phyloP scores from a whole-genome alignment of 768 basidiomycete species.

The Saitozyma podzolica region DNA sequence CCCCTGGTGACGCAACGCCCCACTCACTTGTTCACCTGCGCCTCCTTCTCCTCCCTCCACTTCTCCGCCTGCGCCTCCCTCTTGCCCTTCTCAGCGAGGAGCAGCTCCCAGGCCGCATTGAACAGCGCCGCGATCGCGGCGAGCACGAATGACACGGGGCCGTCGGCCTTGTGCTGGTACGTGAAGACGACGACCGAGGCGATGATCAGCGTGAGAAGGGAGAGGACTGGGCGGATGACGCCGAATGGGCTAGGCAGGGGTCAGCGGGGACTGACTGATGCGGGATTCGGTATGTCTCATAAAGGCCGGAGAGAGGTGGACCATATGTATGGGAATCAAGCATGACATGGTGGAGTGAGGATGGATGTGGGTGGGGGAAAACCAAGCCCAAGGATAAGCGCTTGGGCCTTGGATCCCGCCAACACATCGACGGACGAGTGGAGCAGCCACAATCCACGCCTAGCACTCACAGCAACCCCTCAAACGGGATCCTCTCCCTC shows the following conservation, averaged over 20 bases:
- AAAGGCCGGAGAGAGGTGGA: too few relatives aligned
- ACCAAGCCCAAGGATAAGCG: too few relatives aligned
- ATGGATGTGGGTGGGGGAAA: too few relatives aligned
- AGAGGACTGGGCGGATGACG: slow-evolving; percentile 26
- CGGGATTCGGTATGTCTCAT: too few relatives aligned
- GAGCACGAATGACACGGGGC: slow-evolving; percentile 10
- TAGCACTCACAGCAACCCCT: slow-evolving; percentile 26
- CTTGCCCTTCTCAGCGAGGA: slow-evolving; percentile 12
- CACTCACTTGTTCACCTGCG: slow-evolving; percentile 11
- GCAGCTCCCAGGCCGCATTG: slow-evolving; percentile 14
- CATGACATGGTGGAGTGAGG: too few relatives aligned
- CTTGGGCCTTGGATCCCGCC: too few relatives aligned
- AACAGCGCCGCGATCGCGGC: slow-evolving; percentile 24
- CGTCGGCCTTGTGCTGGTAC: slow-evolving; percentile 19
- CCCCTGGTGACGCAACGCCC: too few relatives aligned
- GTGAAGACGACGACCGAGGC: slow-evolving; percentile 22
- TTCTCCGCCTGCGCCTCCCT: slow-evolving; percentile 20
- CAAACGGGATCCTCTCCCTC: slow-evolving; percentile 11
- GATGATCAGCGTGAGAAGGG: slow-evolving; percentile 17
- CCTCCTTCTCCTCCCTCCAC: slow-evolving; percentile 18
- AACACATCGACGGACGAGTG: too few relatives aligned
- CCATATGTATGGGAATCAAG: too few relatives aligned
- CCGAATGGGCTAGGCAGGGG: slow-evolving; percentile 16
- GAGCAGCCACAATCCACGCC: not conserved
- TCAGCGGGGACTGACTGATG: too few relatives aligned